Evolutionary conservation across 2,329 filamentous ascomycete genomes (phyloP).

Genomic region (Trichoderma cornu-damae): DNA sequence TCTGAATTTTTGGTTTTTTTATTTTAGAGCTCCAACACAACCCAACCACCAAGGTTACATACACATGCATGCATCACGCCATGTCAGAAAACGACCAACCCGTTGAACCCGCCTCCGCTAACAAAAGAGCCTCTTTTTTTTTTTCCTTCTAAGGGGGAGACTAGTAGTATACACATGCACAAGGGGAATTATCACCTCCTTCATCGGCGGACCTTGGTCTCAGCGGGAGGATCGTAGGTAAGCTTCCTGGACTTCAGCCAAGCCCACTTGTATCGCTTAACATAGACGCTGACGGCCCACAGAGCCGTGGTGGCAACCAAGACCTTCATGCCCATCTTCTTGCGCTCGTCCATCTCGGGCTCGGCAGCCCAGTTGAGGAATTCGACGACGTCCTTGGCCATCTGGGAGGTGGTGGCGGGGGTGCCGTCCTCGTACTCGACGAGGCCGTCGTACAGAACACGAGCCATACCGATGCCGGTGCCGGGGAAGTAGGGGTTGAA

Average conservation of each 20-base stretch:
- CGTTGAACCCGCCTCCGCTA: constrained; percentile 39
- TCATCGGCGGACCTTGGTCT: constrained; percentile 47
- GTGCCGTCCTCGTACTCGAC: constrained; percentile 98
- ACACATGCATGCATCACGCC: constrained; percentile 25
- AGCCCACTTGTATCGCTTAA: constrained; percentile 99
- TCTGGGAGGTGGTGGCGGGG: constrained; percentile 90
- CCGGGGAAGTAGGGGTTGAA: constrained; percentile 99
- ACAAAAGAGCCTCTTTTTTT: constrained; percentile 36
- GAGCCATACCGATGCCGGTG: constrained; percentile 97
- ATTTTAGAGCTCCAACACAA: constrained; percentile 39
- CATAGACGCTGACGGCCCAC: constrained; percentile 86
- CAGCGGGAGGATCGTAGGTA: constrained; percentile 72
- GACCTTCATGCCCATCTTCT: constrained; percentile 99
- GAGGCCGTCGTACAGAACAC: constrained; percentile 94
- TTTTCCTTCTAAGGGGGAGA: constrained; percentile 35
- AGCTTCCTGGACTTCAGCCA: constrained; percentile 94
- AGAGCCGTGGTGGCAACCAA: constrained; percentile 73
- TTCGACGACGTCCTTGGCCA: constrained; percentile 99
- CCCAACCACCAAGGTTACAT: constrained; percentile 27
- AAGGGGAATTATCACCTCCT: constrained; percentile 28
- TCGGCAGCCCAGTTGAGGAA: constrained; percentile 99
- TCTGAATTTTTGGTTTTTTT: constrained; percentile 44
- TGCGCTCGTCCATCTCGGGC: constrained; percentile 98
- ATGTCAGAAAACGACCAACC: constrained; percentile 29
- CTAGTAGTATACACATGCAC: constrained; percentile 37